Percentiles rank a stretch among this genome's conserved stretches.
These are phyloP conservation scores for Tylopilus sp. DNA, from an alignment of 768 basidiomycete species.

Conservation along the genomic window DNA sequence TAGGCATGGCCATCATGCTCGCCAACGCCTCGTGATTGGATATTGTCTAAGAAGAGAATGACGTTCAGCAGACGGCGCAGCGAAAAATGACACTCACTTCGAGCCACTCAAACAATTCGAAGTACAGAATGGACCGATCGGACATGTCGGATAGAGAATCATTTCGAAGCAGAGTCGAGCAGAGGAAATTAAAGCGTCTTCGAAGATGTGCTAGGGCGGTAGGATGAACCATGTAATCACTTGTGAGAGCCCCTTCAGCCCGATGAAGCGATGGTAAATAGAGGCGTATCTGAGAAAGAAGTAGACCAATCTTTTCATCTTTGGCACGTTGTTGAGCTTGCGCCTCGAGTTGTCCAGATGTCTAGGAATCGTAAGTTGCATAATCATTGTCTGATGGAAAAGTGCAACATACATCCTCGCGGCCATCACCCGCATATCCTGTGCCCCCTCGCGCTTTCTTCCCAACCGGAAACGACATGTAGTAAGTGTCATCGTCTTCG, in stretches of 20 bases:
- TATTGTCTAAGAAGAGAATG: constrained; percentile 58
- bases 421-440: constrained; percentile 81
- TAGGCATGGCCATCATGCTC: constrained; percentile 96
- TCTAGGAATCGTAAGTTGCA: constrained; percentile 41
- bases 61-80: neutral
- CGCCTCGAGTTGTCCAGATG: constrained; percentile 77
- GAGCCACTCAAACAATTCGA: constrained; percentile 88
- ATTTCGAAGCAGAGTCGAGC: constrained; percentile 81
- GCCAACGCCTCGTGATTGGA: constrained; percentile 91
- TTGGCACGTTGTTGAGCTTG: constrained; percentile 65
- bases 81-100: constrained; percentile 49
- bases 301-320: constrained; percentile 67
- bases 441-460: constrained; percentile 76
- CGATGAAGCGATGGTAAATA: constrained; percentile 84
- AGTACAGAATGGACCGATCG: constrained; percentile 79
- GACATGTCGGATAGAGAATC: constrained; percentile 96
- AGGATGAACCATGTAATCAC: constrained; percentile 91
- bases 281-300: constrained; percentile 70
- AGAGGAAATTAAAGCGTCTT: constrained; percentile 84
- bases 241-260: constrained; percentile 69
- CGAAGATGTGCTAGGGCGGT: constrained; percentile 90
- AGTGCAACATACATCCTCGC: constrained; percentile 72
- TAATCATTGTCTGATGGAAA: neutral
- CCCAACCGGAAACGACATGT: constrained; percentile 39
- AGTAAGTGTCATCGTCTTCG: constrained; percentile 54